Base-by-base conservation (phyloP, 2,329 filamentous ascomycete species). In the Diaporthe citri region DNA sequence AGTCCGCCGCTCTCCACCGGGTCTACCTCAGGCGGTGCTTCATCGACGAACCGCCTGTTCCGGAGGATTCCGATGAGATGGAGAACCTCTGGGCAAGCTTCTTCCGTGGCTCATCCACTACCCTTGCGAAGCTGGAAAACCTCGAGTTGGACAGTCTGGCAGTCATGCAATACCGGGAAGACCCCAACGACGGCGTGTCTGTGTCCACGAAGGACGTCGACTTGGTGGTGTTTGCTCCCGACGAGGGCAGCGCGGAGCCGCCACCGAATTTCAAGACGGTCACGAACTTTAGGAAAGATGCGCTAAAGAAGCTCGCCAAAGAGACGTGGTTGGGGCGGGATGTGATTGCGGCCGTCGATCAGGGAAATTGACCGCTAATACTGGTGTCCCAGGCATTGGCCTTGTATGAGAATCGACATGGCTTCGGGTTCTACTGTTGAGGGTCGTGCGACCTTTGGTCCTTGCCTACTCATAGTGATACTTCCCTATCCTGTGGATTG, bases 1-100 rank as follows among this genome's bases (percentile, higher is more conserved):
- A 8, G 5, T 39, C 28, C 1, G 43, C 6, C 31, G 3, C 13
- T 3, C 31, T 67, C 1, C 0, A 6, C 0, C 6, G 12, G 1
- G 13, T 67, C 12, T 17, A 12, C 13, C 62, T 67, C 7, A 9
- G 9, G 12, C 43, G 7, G 3, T 67, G 62, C 43, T 48, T 48
- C 8, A 2, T 52, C 4, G 62, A 51, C 43, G 1, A 17, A 0
- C 28, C 43, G 7, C 22, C 22, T 0, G 13, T n/a, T 2, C 6
- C 31, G 12, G 20, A 48, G 1, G 0, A 48, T 15, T 51, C 43
- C 1, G 43, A 51, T 2, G 28, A 39, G 2, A 15, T 51, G 28
- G 28, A 52, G 4, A 67, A 67, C 46, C 20, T 10, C 20, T 52
- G 43, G 62, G 20, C 62, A 51, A 12, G 5, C 3, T 67, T 67